These are phyloP conservation scores for Russula olivacea DNA, from an alignment of 768 basidiomycete species.

Conservation along the genomic window DNA sequence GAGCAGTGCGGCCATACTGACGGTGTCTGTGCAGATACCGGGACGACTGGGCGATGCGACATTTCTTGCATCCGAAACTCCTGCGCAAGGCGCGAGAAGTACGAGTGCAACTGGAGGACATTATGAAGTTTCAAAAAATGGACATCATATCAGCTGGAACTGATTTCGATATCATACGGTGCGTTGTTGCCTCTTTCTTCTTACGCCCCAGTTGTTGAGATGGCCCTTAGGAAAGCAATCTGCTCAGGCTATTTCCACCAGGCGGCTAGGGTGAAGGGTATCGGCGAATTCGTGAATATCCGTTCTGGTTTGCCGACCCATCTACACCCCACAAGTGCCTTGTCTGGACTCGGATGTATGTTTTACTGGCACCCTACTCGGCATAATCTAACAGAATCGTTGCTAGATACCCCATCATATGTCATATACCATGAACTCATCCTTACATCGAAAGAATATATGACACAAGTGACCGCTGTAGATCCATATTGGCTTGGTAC, in stretches of 20 bases:
- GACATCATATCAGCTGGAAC: slow-evolving; percentile 86
- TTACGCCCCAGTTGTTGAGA: background rate
- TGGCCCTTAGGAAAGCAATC: slow-evolving; percentile 77
- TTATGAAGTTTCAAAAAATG: slow-evolving; percentile 99
- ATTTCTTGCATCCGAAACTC: slow-evolving; percentile 95
- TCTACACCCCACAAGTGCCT: slow-evolving; percentile 91
- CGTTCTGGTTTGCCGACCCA: slow-evolving; percentile 93
- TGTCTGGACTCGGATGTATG: slow-evolving; percentile 94
- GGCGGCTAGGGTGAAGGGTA: slow-evolving; percentile 95
- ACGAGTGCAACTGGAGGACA: slow-evolving; percentile 91
- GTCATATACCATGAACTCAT: slow-evolving; percentile 97
- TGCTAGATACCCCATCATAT: slow-evolving; percentile 86
- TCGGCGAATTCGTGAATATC: slow-evolving; percentile 97
- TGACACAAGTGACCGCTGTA: slow-evolving; percentile 98
- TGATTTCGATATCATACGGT: slow-evolving; percentile 88
- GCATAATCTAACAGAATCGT: slow-evolving; percentile 7
- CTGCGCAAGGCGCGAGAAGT: slow-evolving; percentile 95
- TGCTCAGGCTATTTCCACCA: slow-evolving; percentile 99
- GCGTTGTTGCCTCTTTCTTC: slow-evolving; percentile 21
- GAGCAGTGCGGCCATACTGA: background rate
- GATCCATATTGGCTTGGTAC: slow-evolving; percentile 96
- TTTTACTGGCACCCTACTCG: background rate
- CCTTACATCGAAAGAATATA: slow-evolving; percentile 93
- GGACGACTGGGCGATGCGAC: slow-evolving; percentile 91
- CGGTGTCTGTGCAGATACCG: slow-evolving; percentile 51